Evolutionary conservation across 805 yeast genomes (phyloP), one percentile per base, ranked within the genome.

Genomic region (Candida germanica): DNA sequence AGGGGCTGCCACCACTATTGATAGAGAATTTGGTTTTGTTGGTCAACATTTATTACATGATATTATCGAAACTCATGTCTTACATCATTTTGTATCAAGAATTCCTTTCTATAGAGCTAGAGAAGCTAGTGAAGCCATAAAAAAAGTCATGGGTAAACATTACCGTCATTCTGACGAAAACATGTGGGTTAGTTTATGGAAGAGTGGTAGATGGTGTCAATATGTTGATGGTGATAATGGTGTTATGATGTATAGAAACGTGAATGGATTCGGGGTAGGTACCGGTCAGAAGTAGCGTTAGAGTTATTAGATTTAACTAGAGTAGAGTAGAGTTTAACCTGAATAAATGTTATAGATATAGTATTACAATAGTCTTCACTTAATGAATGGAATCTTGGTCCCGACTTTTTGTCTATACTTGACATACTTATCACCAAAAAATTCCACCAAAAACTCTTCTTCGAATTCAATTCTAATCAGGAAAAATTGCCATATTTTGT

Each of bases 1-100:
- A 55, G 95, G 95, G 48, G 95, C 95, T 20, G 89, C 93, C 38
- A 85, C 91, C 42, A 86, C 95, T 39, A 79, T 87, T 44, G 95
- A 86, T 62, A 72, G 95, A 54, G 79, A 84, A 54, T 83, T 84
- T 56, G 89, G 91, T 20, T 81, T 85, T 56, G 69, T 83, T 44
- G 95, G 95, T 39, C 69, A 75, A 56, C 75, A 76, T 71, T 67
- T 83, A 52, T 82, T 86, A 79, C 95, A 86, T 62, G 94, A 84
- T 58, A 86, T 86, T 54, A 85, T 86, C 54, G 95, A 86, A 66
- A 87, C 95, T 35, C 95, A 86, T 58, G 95, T 87, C 36, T 72
- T 83, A 51, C 95, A 86, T 66, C 95, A 86, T 65, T 87, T 75
- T 60, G 80, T 77, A 45, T 80, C 89, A 8, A 71, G 94, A 60